These are phyloP conservation scores for Elsinoe perseae DNA, from an alignment of 2,329 filamentous ascomycete species.

Conservation along the genomic window DNA sequence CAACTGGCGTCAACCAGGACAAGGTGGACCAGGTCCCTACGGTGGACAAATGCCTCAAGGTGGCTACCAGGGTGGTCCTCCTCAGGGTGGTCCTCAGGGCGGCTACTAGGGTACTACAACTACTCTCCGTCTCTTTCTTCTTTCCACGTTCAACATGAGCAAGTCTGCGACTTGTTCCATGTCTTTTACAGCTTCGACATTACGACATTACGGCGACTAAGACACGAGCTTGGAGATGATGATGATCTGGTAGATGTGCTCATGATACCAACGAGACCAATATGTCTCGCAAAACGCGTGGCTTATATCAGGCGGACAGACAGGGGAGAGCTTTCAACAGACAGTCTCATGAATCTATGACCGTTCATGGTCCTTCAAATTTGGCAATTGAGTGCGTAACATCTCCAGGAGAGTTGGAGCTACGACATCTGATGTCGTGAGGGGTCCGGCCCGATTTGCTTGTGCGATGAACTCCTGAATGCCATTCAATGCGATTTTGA, in stretches of 20 bases:
- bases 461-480: neutral
- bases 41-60: constrained; percentile 1
- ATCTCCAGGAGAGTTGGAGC: neutral
- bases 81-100: constrained; percentile 12
- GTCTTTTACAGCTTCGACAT: neutral
- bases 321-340: constrained; percentile 9
- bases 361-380: neutral
- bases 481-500: neutral
- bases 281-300: constrained; percentile 5
- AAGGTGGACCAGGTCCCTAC: constrained; percentile 6
- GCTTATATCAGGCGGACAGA: constrained; percentile 4
- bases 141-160: neutral
- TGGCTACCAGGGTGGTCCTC: constrained; percentile 15
- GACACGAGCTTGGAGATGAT: constrained; percentile 11
- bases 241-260: constrained; percentile 5
- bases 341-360: constrained; percentile 5
- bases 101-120: neutral
- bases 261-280: constrained; percentile 14
- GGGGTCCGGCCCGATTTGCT: constrained; percentile 4
- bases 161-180: constrained; percentile 9
- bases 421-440: neutral
- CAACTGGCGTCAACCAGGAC: constrained; percentile 15
- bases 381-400: neutral
- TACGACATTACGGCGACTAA: neutral
- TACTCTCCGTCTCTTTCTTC: neutral